Evolutionary conservation across 371 early-diverging fungal genomes (phyloP).

Genomic region (Syncephalastrum racemosum): DNA sequence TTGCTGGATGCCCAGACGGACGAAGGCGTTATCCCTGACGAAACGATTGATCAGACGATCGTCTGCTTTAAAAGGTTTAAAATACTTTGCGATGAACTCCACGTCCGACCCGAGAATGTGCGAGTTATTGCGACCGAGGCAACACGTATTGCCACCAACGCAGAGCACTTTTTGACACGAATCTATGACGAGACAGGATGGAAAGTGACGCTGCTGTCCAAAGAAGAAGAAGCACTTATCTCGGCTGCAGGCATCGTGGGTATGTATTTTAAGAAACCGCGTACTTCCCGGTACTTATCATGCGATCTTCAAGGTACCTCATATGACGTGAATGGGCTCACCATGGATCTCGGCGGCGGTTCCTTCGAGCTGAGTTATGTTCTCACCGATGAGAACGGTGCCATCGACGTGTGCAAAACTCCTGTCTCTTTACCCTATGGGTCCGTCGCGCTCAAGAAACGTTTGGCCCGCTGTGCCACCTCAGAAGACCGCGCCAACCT

Average conservation of each 20-base stretch:
- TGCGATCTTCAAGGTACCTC: conserved; percentile 41
- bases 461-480: conserved; percentile 30
- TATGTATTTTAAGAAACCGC: conserved; percentile 7
- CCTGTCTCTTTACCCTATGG: conserved; percentile 69
- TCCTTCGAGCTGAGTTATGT: conserved; percentile 66
- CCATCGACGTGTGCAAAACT: conserved; percentile 35
- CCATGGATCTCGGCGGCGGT: conserved; percentile 68
- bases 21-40: conserved; percentile 45
- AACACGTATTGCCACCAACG: conserved; percentile 57
- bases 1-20: conserved; percentile 57
- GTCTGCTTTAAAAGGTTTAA: conserved; percentile 58
- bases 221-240: conserved; percentile 59
- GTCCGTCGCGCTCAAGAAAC: conserved; percentile 53
- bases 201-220: conserved; percentile 47
- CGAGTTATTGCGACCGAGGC: conserved; percentile 67
- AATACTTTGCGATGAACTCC: conserved; percentile 46
- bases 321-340: conserved; percentile 56
- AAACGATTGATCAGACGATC: conserved; percentile 53
- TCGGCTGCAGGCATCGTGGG: conserved; percentile 66
- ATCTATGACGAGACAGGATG: conserved; percentile 56
- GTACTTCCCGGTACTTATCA: neutral
- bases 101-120: conserved; percentile 37
- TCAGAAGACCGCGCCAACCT: conserved; percentile 33
- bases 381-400: conserved; percentile 20
- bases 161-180: conserved; percentile 42